These are phyloP conservation scores for Flaveria floridana DNA, from an alignment of 140 eudicot species.

Conservation along the genomic window DNA sequence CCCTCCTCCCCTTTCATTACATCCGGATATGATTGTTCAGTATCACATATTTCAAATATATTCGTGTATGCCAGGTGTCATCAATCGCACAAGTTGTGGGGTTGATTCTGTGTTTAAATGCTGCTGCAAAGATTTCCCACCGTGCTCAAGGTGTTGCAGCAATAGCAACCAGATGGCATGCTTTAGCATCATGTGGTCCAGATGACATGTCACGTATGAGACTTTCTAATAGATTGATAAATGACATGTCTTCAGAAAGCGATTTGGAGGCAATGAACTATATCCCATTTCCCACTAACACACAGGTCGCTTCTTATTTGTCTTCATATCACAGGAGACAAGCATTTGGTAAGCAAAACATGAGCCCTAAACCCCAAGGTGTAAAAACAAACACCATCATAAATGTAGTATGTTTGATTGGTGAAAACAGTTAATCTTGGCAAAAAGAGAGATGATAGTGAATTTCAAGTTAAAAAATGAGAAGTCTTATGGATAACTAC, in stretches of 20 bases:
- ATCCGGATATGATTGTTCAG: background rate
- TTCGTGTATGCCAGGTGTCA: slow-evolving; percentile 49
- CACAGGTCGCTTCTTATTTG: slow-evolving; percentile 54
- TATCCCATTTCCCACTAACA: slow-evolving; percentile 38
- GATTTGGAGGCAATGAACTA: slow-evolving; percentile 71
- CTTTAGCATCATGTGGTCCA: slow-evolving; percentile 59
- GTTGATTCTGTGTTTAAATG: slow-evolving; percentile 69
- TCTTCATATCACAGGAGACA: slow-evolving; percentile 74
- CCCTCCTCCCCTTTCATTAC: background rate
- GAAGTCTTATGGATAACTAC: background rate
- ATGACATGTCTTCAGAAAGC: slow-evolving; percentile 54
- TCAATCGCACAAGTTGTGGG: slow-evolving; percentile 75
- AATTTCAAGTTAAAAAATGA: background rate
- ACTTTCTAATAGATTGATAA: slow-evolving; percentile 31
- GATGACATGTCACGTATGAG: slow-evolving; percentile 45
- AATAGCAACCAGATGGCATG: slow-evolving; percentile 78
- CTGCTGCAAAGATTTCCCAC: slow-evolving; percentile 84
- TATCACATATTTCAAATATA: background rate
- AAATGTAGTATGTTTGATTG: background rate
- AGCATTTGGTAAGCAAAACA: slow-evolving; percentile 57
- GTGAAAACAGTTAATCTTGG: background rate
- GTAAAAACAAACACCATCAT: background rate
- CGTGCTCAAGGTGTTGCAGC: slow-evolving; percentile 81
- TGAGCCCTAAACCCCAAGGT: background rate
- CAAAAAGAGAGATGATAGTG: background rate